Conservation (phyloP, 108 stramenopile genomes). For the Nitzschia inconspicua region DNA sequence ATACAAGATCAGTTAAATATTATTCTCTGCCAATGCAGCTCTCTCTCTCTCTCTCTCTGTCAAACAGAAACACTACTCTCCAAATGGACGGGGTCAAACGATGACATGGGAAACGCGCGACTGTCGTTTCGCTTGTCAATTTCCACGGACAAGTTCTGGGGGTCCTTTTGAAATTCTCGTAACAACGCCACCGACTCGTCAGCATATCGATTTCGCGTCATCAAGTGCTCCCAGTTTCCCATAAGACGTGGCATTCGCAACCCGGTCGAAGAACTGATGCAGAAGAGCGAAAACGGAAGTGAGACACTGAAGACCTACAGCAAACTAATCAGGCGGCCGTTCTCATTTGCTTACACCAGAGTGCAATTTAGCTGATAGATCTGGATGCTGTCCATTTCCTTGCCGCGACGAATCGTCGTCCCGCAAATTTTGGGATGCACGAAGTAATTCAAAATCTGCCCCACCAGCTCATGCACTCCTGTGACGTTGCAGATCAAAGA, state of each 20-base stretch:
- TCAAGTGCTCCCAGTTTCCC: slow-evolving; percentile 12
- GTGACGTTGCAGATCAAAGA: slow-evolving; percentile 7
- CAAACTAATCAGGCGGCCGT: too few relatives aligned
- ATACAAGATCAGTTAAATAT: too few relatives aligned
- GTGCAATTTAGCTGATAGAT: slow-evolving; percentile 8
- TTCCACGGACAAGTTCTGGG: neutral
- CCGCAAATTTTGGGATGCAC: slow-evolving; percentile 4
- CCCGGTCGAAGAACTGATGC: slow-evolving; percentile 7
- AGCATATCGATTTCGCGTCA: neutral
- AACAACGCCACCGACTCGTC: neutral
- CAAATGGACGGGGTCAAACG: neutral
- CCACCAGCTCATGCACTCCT: slow-evolving; percentile 13
- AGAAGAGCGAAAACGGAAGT: neutral
- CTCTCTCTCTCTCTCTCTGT: too few relatives aligned
- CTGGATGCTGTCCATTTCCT: slow-evolving; percentile 12
- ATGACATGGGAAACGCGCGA: neutral
- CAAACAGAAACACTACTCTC: slow-evolving; percentile 5
- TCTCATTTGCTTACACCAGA: slow-evolving; percentile 2
- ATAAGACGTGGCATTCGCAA: slow-evolving; percentile 10
- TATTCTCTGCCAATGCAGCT: too few relatives aligned
- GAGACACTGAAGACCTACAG: too few relatives aligned
- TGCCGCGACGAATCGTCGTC: slow-evolving; percentile 2
- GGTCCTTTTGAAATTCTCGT: slow-evolving; percentile 1
- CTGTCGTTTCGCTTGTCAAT: neutral
- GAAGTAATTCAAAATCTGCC: slow-evolving; percentile 7